Conservation (phyloP, 2,329 filamentous ascomycete species). For the Tolypocladium tropicale region DNA sequence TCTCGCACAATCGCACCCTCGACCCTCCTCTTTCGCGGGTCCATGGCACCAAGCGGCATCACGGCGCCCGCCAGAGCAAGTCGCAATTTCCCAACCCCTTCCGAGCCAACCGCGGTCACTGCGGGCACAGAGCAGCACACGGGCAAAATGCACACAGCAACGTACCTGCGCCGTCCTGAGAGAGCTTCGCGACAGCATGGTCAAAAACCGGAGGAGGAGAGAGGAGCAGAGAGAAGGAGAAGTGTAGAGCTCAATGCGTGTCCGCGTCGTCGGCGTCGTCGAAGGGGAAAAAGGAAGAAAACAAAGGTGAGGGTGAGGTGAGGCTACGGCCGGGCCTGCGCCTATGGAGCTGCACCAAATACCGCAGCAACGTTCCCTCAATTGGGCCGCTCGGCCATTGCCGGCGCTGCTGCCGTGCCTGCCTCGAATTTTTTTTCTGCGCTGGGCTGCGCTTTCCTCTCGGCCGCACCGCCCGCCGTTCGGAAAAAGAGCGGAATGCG, state of each 20-base stretch:
- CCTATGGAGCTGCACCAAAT: not conserved
- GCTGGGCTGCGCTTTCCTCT: not conserved
- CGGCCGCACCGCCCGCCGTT: not conserved
- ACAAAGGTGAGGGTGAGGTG: conserved; percentile 1
- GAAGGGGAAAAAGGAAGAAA: not conserved
- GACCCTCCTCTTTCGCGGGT: not conserved
- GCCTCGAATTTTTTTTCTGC: not conserved
- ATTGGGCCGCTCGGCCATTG: not conserved
- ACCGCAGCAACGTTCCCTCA: conserved; percentile 1
- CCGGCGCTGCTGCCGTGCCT: conserved; percentile 1
- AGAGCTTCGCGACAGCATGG: conserved; percentile 51
- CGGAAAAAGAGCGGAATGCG: conserved; percentile 11
- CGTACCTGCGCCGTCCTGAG: conserved; percentile 47
- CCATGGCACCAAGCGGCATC: not conserved
- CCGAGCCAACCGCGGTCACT: not conserved
- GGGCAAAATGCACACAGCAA: conserved; percentile 8
- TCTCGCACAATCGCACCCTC: not conserved
- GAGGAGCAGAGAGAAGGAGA: not conserved
- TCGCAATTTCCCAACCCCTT: not conserved
- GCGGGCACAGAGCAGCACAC: not conserved
- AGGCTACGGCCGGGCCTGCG: not conserved
- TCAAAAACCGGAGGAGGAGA: conserved; percentile 9
- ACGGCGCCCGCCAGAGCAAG: not conserved
- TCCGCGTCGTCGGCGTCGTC: not conserved
- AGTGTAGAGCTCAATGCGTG: conserved; percentile 1